Evolutionary conservation across 2,329 filamentous ascomycete species (phyloP).

Genomic region (Pestalotiopsis fici): DNA sequence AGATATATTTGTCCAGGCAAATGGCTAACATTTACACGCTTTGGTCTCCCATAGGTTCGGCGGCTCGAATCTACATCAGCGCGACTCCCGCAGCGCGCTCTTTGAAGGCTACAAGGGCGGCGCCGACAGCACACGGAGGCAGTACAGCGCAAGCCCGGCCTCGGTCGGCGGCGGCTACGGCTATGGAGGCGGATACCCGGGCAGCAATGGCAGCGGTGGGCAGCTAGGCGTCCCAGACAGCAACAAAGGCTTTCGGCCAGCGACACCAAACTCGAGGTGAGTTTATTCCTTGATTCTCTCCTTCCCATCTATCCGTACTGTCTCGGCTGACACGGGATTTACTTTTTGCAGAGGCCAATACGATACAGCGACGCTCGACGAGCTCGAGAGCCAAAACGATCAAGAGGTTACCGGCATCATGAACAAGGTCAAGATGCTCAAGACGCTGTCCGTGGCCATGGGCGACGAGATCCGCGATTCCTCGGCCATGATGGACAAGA

Average conservation of each 20-base stretch:
- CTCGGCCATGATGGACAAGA: constrained; percentile 84
- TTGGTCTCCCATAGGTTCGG: constrained; percentile 56
- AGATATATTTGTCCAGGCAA: neutral
- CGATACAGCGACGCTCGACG: constrained; percentile 85
- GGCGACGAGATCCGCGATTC: constrained; percentile 94
- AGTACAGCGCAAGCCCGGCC: constrained; percentile 47
- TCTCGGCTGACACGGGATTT: too few relatives aligned
- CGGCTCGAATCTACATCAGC: constrained; percentile 69
- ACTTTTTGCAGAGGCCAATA: constrained; percentile 72
- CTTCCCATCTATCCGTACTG: neutral
- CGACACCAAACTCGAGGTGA: constrained; percentile 72
- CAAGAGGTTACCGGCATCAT: constrained; percentile 86
- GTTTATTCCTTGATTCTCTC: neutral
- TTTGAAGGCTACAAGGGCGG: constrained; percentile 73
- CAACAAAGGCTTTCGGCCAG: constrained; percentile 55
- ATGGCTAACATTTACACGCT: neutral
- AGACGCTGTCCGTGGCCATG: constrained; percentile 89
- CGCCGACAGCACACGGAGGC: constrained; percentile 40
- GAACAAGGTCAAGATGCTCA: constrained; percentile 85
- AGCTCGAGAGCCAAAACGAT: constrained; percentile 95
- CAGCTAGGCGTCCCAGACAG: constrained; percentile 29
- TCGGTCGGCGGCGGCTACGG: constrained; percentile 52
- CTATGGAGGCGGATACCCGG: constrained; percentile 32
- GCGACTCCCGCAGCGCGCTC: constrained; percentile 70
- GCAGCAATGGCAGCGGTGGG: constrained; percentile 24